phyloP scores from a whole-genome alignment of 2,329 filamentous ascomycete species.

The Lizonia empirigonia region DNA sequence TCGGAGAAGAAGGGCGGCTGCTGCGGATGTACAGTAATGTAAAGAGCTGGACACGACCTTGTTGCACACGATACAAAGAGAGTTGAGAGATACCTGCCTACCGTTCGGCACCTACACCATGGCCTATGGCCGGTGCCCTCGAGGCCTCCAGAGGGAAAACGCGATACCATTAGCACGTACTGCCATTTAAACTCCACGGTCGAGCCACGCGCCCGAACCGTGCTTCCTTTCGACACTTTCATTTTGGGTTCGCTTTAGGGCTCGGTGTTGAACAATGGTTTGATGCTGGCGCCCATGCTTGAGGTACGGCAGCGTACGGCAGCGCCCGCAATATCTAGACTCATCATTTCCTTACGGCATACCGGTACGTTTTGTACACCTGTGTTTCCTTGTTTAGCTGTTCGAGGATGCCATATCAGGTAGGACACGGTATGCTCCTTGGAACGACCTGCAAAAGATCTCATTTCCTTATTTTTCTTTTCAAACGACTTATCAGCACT shows the following conservation, averaged over 20 bases:
- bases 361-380: conserved; percentile 32
- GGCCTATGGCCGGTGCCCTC: conserved; percentile 28
- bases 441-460: conserved; percentile 32
- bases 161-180: conserved; percentile 46
- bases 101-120: conserved; percentile 34
- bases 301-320: conserved; percentile 18
- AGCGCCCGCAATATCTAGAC: conserved; percentile 38
- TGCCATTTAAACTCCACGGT: conserved; percentile 38
- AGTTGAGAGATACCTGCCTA: conserved; percentile 36
- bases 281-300: conserved; percentile 29
- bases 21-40: conserved; percentile 90
- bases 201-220: conserved; percentile 18
- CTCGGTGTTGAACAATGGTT: conserved; percentile 41
- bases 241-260: conserved; percentile 31
- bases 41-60: conserved; percentile 35
- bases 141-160: conserved; percentile 30
- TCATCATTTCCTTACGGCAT: conserved; percentile 37
- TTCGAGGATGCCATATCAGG: conserved; percentile 27
- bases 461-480: conserved; percentile 19
- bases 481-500: conserved; percentile 10
- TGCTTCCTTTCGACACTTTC: conserved; percentile 32
- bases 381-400: conserved; percentile 31
- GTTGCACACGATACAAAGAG: conserved; percentile 19
- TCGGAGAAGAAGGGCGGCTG: conserved; percentile 77
- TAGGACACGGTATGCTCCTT: conserved; percentile 25